phyloP scores from a whole-genome alignment of 192 early-diverging fungal species.

The Linderina pennispora region DNA sequence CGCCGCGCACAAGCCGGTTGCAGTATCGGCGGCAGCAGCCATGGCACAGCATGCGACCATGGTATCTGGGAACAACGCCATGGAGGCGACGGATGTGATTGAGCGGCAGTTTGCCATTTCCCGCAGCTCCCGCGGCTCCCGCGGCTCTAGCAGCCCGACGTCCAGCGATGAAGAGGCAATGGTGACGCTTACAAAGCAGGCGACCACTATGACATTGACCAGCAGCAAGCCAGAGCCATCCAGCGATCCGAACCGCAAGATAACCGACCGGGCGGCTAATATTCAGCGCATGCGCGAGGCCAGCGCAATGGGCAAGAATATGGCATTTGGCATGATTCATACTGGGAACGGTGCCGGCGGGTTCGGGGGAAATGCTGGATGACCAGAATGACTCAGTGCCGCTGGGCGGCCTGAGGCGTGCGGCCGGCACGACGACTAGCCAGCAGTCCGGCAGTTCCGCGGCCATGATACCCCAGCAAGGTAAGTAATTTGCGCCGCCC shows the following conservation, averaged over 20 bases:
- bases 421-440: neutral
- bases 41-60: no score
- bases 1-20: no score
- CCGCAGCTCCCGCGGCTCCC: constrained; percentile 1
- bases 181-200: constrained; percentile 19
- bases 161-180: constrained; percentile 26
- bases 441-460: neutral
- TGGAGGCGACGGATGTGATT: no score
- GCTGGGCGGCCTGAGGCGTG: constrained; percentile 23
- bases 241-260: neutral
- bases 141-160: constrained; percentile 11
- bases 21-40: no score
- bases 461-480: neutral
- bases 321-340: constrained; percentile 4
- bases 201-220: constrained; percentile 28
- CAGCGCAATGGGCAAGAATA: constrained; percentile 24
- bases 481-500: neutral
- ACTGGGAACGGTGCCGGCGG: neutral
- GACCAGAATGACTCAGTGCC: constrained; percentile 27
- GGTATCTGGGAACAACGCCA: no score
- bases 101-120: no score
- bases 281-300: constrained; percentile 41
- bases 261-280: constrained; percentile 28
- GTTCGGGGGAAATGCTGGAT: no score
- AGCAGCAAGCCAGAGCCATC: neutral